Base-by-base conservation (phyloP, 768 basidiomycete species). In the Serpula lacrymans region DNA sequence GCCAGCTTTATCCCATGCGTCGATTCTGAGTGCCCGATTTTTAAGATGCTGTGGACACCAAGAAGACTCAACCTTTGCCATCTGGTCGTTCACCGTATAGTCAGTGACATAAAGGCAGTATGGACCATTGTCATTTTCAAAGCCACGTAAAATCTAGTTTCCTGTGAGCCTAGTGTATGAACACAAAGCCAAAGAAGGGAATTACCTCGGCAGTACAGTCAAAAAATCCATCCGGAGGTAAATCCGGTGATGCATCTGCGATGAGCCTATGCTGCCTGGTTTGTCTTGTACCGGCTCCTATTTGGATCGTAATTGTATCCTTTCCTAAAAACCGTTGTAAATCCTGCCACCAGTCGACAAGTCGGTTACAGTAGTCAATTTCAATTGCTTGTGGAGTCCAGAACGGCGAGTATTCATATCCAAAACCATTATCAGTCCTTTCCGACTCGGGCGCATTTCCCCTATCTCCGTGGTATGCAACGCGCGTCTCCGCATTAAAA, bases 71-170 rank as follows among this genome's bases (percentile, higher is more conserved):
- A 67, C 46, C 12, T 63, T 51, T 3, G 41, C 41, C 30, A 68
- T 50, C 6, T 48, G 43, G 4, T 59, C 34, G 39, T 76, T 78
- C 29, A 45, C 48, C 5, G 82, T 81, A 51, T 82, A 84, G 49
- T 86, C 84, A 1, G 84, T 84, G 37, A 82, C 79, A 54, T 76
- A 83, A 10, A 85, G 43, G 22, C 59, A 70, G 43, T 70, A 68
- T 2, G 71, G 62, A 5, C 49, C 57, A 25, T 61, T 58, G n/a
- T 62, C 51, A 42, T 67, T 72, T 25, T 43, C 34, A 35, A 71
- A 64, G 7, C 63, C 70, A 37, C 71, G 57, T 8, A 84, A 43
- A 14, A 84, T 65, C 83, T 84, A 41, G 34, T 8, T 17, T 37
- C 7, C 9, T 3, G 9, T 30, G 10, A 24, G 11, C n/a, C n/a